Conservation (phyloP, 2,329 filamentous ascomycete species). For the Ophiocordyceps camponoti-leonardi region DNA sequence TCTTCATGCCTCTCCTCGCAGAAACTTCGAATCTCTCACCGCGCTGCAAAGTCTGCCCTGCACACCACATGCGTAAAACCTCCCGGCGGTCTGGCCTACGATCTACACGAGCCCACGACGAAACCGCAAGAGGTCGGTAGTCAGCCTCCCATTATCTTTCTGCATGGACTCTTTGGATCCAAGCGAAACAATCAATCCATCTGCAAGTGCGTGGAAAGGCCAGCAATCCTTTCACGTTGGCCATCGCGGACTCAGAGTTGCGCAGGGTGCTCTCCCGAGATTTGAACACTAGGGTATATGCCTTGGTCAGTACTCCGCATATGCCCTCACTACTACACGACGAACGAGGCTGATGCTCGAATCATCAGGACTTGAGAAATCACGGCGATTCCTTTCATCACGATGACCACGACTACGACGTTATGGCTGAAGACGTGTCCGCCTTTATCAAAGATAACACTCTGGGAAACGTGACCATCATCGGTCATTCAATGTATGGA, state of each 20-base stretch:
- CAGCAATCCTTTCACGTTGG: too few relatives aligned
- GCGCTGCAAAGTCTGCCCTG: background rate
- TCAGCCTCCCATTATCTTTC: conserved; percentile 56
- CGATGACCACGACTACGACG: conserved; percentile 57
- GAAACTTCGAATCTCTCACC: too few relatives aligned
- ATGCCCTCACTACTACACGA: background rate
- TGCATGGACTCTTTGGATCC: conserved; percentile 87
- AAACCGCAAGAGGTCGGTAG: conserved; percentile 16
- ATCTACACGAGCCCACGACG: conserved; percentile 44
- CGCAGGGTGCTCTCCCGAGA: conserved; percentile 63
- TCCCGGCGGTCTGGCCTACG: conserved; percentile 34
- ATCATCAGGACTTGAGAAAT: conserved; percentile 63
- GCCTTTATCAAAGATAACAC: conserved; percentile 58
- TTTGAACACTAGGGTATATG: conserved; percentile 64
- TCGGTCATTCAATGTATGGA: conserved; percentile 94
- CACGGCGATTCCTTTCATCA: conserved; percentile 81
- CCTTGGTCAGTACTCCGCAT: conserved; percentile 51
- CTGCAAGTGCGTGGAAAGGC: conserved; percentile 55
- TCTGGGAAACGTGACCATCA: conserved; percentile 55
- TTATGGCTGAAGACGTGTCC: conserved; percentile 71
- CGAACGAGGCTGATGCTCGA: background rate
- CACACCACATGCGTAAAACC: background rate
- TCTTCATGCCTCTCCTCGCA: too few relatives aligned
- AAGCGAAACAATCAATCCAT: conserved; percentile 91
- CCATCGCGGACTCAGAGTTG: background rate